Evolutionary conservation across 257 asterid species (phyloP), one percentile per base, ranked within the genome.

Genomic region (Gentiana straminea): DNA sequence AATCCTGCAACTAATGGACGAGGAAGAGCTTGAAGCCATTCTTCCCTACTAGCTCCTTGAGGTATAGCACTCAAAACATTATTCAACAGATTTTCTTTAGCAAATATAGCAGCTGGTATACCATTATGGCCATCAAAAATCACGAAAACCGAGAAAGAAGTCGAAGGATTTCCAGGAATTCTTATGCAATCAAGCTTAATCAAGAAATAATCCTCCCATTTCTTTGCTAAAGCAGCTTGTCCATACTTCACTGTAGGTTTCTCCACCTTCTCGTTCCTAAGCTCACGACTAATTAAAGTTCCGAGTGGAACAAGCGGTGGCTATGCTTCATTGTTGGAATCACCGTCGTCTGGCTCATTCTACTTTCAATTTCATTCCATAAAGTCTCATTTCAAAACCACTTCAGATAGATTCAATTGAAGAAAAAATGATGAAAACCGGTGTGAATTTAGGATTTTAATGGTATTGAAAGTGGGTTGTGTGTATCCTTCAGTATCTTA

Each of bases 121-220:
- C 98, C 98, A 62, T 91, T 87, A 65, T 91, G 98, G 57, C 98
- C 98, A 76, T 91, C 98, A 72, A 91, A 91, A 54, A 91, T 79
- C 96, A 84, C 95, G 55, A 82, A 85, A 64, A 80, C 86, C 49
- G 89, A 78, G 76, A 82, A 82, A 0, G 86, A 67, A 12, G 93
- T 72, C 3, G 86, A 72, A 3, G 74, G 67, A 65, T 79, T 69
- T 36, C 83, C 85, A 2, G 79, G 76, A 73, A 81, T 68, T 69
- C 95, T 73, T 45, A 70, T 77, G 66, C 82, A 75, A 48, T 86
- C 89, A 5, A 47, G 81, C 51, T 73, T 74, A 55, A 79, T 41
- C 46, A 41, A 41, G 46, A 41, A 41, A 41, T 41, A 41, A 41
- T 41, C 46, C 46, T 41, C 46, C 68, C 94, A 93, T 71, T 85